A percentile compares a stretch with the other conserved stretches of the same genome.
These are phyloP conservation scores for Glarea lozoyensis DNA, from an alignment of 495 filamentous ascomycete genomes.

Conservation along the genomic window DNA sequence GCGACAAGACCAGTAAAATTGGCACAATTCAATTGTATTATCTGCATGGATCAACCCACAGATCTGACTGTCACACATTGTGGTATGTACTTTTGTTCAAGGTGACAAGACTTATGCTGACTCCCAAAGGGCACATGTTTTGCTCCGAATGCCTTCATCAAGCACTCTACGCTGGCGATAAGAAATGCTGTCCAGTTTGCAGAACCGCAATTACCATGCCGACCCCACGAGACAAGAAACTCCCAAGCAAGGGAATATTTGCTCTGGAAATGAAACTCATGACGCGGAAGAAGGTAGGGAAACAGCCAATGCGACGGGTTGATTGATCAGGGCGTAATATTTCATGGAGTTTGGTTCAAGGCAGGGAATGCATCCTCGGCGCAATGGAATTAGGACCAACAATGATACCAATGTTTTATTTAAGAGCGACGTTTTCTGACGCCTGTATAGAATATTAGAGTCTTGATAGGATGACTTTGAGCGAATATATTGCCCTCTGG, in stretches of 20 bases:
- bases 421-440: no score
- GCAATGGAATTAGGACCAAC: no score
- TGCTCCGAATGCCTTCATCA: slow-evolving; percentile 75
- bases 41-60: slow-evolving; percentile 74
- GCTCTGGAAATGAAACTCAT: slow-evolving; percentile 54
- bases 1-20: slow-evolving; percentile 45
- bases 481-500: no score
- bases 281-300: slow-evolving; percentile 39
- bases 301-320: slow-evolving; percentile 23
- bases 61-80: slow-evolving; percentile 73
- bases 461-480: no score
- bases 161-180: slow-evolving; percentile 53
- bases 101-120: neutral
- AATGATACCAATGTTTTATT: no score
- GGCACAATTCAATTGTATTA: slow-evolving; percentile 60
- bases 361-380: no score
- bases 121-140: slow-evolving; percentile 65
- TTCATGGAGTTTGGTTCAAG: neutral
- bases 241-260: slow-evolving; percentile 37
- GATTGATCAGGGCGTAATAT: neutral
- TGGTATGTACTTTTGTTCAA: slow-evolving; percentile 46
- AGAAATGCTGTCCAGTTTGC: slow-evolving; percentile 43
- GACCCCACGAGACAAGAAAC: slow-evolving; percentile 28
- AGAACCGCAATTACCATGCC: slow-evolving; percentile 47
- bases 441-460: no score